Evolutionary conservation across 495 filamentous ascomycete species (phyloP), one percentile per base, ranked within the genome.

Genomic region (Cercophora samala): DNA sequence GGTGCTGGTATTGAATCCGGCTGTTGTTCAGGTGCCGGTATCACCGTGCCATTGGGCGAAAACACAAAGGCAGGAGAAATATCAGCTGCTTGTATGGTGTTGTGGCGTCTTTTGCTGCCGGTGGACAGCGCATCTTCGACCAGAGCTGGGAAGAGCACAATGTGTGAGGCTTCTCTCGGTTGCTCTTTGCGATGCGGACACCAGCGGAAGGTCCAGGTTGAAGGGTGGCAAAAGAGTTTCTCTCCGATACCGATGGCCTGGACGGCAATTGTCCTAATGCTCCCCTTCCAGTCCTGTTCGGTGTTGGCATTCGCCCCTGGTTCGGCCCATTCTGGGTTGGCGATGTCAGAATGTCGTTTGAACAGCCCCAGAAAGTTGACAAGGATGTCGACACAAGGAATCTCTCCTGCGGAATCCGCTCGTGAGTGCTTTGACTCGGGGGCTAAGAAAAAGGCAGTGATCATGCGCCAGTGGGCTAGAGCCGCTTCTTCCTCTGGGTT

Each of bases 231-330:
- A 3, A 60, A 60, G 3, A 60, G 24, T 21, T 60, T 60, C 23
- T 60, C 58, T 21, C 58, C 58, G 15, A 60, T 26, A 6, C 26
- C 58, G 26, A 60, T 25, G 23, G 22, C 58, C 4, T 60, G 58
- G 26, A 22, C 5, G 58, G 26, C 58, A 29, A 60, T 60, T 4
- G 58, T 60, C 26, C 58, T 60, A 22, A 60, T 60, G 58, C 58
- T 60, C 6, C 58, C 58, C 26, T 26, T 26, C 58, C 58, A 60
- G 23, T 60, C 24, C 23, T 23, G 22, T 2, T 46, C 37, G 6
- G 13, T 13, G 37, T 46, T 46, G 37, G 8, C 29, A 32, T 18
- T 17, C 37, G 37, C 13, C 3, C 9, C 37, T 13, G 6, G 8
- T 8, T 60, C 58, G 17, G 13, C 9, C 4, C 26, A 0, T 11